These are phyloP conservation scores for Viola pubescens DNA, from an alignment of 441 rosid genomes.

Conservation along the genomic window DNA sequence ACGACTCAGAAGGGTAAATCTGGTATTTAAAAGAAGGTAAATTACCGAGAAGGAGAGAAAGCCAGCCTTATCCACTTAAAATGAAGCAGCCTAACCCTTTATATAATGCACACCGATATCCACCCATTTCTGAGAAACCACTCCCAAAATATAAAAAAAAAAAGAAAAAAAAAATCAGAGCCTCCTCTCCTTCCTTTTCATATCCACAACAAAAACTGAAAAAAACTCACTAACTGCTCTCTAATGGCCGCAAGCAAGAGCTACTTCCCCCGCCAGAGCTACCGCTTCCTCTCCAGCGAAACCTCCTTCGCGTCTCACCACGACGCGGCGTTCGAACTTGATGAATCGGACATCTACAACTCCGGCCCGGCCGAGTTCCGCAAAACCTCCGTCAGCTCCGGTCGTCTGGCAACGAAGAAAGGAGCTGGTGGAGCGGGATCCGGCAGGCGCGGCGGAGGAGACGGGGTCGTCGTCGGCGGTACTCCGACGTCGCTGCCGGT, in stretches of 20 bases:
- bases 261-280: slow-evolving; percentile 48
- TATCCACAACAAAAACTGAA: not conserved
- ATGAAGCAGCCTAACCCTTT: slow-evolving; percentile 22
- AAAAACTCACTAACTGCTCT: not conserved
- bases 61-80: slow-evolving; percentile 43
- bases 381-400: slow-evolving; percentile 22
- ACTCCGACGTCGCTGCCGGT: slow-evolving; percentile 63
- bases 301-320: slow-evolving; percentile 14
- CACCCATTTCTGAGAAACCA: not conserved
- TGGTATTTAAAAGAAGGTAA: not conserved
- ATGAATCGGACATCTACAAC: slow-evolving; percentile 70
- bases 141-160: too few species aligned
- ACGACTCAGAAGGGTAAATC: slow-evolving; percentile 29
- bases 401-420: slow-evolving; percentile 4
- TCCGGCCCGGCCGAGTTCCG: slow-evolving; percentile 51
- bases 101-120: slow-evolving; percentile 40
- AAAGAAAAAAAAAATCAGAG: not conserved
- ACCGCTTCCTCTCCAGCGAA: slow-evolving; percentile 53
- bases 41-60: not conserved
- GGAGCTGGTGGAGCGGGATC: slow-evolving; percentile 16
- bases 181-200: not conserved
- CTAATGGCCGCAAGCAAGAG: slow-evolving; percentile 65
- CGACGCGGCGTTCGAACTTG: slow-evolving; percentile 59
- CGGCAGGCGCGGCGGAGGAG: slow-evolving; percentile 14
- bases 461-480: slow-evolving; percentile 19